These are phyloP conservation scores for Fusarium lateritium DNA, from an alignment of 2,329 filamentous ascomycete genomes.

Conservation along the genomic window DNA sequence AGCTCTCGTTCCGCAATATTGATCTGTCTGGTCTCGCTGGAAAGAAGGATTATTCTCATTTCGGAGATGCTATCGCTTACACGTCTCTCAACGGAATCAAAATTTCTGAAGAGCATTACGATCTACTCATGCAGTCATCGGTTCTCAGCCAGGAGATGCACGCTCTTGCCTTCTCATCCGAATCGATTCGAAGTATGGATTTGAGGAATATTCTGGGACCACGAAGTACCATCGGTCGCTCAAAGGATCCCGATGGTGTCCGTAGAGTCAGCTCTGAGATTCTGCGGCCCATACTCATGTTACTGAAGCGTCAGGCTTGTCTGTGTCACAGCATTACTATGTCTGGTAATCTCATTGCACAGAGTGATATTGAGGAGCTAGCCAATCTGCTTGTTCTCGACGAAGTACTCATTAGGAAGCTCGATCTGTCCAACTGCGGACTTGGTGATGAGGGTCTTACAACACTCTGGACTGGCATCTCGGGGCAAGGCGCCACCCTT, in stretches of 20 bases:
- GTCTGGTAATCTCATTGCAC: constrained; percentile 64
- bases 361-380: constrained; percentile 62
- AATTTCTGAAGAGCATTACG: constrained; percentile 63
- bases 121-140: constrained; percentile 64
- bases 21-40: constrained; percentile 61
- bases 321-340: constrained; percentile 67
- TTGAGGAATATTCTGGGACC: constrained; percentile 61
- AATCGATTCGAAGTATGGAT: constrained; percentile 69
- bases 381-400: constrained; percentile 55
- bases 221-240: constrained; percentile 39
- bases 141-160: constrained; percentile 71
- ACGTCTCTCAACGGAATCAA: constrained; percentile 67
- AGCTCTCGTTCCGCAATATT: constrained; percentile 68
- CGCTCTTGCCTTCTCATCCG: constrained; percentile 68
- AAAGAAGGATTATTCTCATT: constrained; percentile 60
- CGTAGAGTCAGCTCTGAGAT: constrained; percentile 57
- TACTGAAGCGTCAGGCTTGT: constrained; percentile 63
- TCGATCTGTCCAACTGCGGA: constrained; percentile 67
- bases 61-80: constrained; percentile 64
- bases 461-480: constrained; percentile 63
- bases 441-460: constrained; percentile 65
- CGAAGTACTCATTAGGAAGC: constrained; percentile 59
- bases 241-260: constrained; percentile 43
- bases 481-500: constrained; percentile 61
- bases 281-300: constrained; percentile 64